Evolutionary conservation across 495 filamentous ascomycete genomes (phyloP).

Genomic region (Penicillium longicatenatum): DNA sequence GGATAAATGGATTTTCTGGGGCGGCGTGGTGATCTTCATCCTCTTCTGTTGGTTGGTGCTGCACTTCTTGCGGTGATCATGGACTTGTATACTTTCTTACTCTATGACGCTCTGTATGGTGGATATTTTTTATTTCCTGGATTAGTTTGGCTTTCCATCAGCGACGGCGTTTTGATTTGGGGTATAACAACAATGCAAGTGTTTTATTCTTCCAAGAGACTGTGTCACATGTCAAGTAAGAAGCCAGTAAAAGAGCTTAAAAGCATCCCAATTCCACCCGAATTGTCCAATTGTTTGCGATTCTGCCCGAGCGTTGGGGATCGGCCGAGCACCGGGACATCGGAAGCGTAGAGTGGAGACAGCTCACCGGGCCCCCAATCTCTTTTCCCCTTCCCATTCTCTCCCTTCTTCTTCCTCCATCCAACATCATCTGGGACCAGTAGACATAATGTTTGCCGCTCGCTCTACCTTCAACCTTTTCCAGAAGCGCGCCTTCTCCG

Average conservation of each 20-base stretch:
- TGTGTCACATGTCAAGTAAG: conserved; percentile 1
- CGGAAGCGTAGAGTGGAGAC: conserved; percentile 26
- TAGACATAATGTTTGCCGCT: conserved; percentile 69
- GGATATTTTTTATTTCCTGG: conserved; percentile 13
- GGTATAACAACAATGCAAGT: neutral
- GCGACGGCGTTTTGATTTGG: conserved; percentile 37
- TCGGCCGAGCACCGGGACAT: conserved; percentile 25
- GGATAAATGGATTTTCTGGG: conserved; percentile 98
- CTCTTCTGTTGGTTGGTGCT: conserved; percentile 88
- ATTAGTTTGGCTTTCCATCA: conserved; percentile 29
- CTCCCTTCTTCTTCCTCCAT: conserved; percentile 17
- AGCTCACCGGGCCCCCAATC: conserved; percentile 26
- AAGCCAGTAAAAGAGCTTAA: neutral
- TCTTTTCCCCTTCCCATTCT: conserved; percentile 22
- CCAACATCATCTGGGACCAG: conserved; percentile 1
- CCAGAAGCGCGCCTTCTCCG: conserved; percentile 93
- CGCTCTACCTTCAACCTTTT: conserved; percentile 67
- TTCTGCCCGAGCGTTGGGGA: conserved; percentile 5
- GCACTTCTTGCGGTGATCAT: conserved; percentile 70
- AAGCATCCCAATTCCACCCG: neutral
- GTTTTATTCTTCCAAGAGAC: neutral
- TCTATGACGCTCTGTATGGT: conserved; percentile 9
- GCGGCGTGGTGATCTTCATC: conserved; percentile 85
- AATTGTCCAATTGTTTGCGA: conserved; percentile 1
- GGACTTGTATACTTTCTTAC: conserved; percentile 10